Evolutionary conservation across 2,329 filamentous ascomycete species (phyloP).

Genomic region (Pestalotiopsis sp.): DNA sequence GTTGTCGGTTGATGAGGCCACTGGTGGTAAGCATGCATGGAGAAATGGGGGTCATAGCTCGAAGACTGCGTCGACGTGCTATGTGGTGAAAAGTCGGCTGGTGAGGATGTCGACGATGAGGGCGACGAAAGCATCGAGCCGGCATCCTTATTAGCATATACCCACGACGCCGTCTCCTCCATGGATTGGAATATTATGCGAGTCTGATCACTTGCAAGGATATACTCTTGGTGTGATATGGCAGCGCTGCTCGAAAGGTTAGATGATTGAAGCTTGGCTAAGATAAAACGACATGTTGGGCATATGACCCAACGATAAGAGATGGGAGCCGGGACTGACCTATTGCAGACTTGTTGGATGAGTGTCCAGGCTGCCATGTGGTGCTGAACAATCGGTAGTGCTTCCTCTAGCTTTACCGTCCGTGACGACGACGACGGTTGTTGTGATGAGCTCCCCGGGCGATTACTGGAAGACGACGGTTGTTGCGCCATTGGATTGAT

Average conservation of each 20-base stretch:
- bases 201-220: not conserved
- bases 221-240: not conserved
- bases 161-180: not conserved
- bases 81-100: not conserved
- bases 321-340: not conserved
- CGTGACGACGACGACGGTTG: not conserved
- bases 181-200: not conserved
- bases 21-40: not conserved
- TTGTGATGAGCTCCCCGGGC: not conserved
- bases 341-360: not conserved
- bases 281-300: too few species aligned
- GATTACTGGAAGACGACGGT: not conserved
- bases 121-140: not conserved
- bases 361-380: not conserved
- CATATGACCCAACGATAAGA: not conserved
- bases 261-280: not conserved
- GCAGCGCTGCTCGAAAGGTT: not conserved
- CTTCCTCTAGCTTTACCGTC: not conserved
- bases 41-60: not conserved
- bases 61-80: not conserved
- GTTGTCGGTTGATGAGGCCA: not conserved
- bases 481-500: not conserved
- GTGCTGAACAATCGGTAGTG: not conserved
- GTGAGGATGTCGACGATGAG: not conserved
- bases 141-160: not conserved